Base-by-base conservation (phyloP, 1,284 basidiomycete species). In the Cryptococcus sp. region DNA sequence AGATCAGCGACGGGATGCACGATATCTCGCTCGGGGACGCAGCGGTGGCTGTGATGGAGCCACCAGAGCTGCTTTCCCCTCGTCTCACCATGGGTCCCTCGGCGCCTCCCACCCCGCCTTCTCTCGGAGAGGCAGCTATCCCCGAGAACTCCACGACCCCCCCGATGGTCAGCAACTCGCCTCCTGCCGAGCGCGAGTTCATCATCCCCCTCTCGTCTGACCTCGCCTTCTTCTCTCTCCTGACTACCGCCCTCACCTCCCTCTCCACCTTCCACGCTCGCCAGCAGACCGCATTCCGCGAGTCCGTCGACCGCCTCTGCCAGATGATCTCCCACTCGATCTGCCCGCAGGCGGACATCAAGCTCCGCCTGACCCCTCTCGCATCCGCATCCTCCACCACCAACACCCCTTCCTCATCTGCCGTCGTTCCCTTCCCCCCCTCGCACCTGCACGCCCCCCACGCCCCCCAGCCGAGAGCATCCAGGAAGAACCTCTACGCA, bases 201-300 rank as follows among this genome's bases (percentile, higher is more conserved):
- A 81, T 92, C 56, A 88, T 96, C 46, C 88, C 90, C 2, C 83
- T 97, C 11, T 81, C 82, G 18, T 86, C 90, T 36, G 91, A 96
- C 69, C 82, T 84, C 35, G 84, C 82, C 1, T 97, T 98, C 78
- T 89, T 94, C 73, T 82, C 85, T 42, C 82, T 90, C 8, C 82
- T 95, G 43, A 85, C 83, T 0, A 82, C 83, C 0, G 86, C 89
- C 3, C 80, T 96, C 21, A 81, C 84, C 46, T 81, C 85, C 0
- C 82, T 95, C 28, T 84, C 87, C 13, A 76, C 78, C 1, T 84
- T 91, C 63, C 83, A 92, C 56, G 66, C 80, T 4, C 77, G 77
- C 11, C 82, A 92, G 47, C 83, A 86, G 38, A 76, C 78, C 6
- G 79, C 84, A 18, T 94, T 96, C 72, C 80, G 82, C 5, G 68